Conservation (phyloP, 2,329 filamentous ascomycete species). For the Cytospora mali region DNA sequence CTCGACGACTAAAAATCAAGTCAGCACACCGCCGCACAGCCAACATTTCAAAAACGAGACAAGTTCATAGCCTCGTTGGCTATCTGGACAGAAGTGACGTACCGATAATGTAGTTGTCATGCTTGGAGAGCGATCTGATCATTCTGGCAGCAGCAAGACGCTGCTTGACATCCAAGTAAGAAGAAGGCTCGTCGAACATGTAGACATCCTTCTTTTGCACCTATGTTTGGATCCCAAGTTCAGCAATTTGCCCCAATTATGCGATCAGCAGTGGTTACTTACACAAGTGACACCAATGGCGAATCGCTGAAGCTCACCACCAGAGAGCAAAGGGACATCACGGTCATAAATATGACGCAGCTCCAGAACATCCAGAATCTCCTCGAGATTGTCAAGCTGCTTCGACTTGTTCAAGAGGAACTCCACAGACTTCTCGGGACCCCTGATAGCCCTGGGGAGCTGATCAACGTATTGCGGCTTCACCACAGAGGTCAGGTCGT, state of each 20-base stretch:
- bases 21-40: neutral
- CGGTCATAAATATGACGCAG: constrained; percentile 88
- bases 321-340: constrained; percentile 86
- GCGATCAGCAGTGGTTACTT: constrained; percentile 36
- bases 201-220: constrained; percentile 51
- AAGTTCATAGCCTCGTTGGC: neutral
- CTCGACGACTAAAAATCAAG: constrained; percentile 70
- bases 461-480: constrained; percentile 99
- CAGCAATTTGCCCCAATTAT: neutral
- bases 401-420: constrained; percentile 75
- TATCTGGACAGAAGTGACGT: constrained; percentile 3
- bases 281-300: constrained; percentile 91
- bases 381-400: constrained; percentile 76
- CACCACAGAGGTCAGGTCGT: constrained; percentile 95
- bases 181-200: constrained; percentile 99
- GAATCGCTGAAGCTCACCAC: constrained; percentile 97
- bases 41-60: neutral
- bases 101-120: constrained; percentile 88
- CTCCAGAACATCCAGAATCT: constrained; percentile 82
- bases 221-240: constrained; percentile 9
- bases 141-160: constrained; percentile 89
- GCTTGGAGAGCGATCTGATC: constrained; percentile 85
- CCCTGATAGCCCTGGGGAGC: constrained; percentile 89
- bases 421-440: constrained; percentile 77
- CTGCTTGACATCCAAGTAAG: constrained; percentile 99